phyloP scores from a whole-genome alignment of 768 basidiomycete species.

The Astraeus odoratus region DNA sequence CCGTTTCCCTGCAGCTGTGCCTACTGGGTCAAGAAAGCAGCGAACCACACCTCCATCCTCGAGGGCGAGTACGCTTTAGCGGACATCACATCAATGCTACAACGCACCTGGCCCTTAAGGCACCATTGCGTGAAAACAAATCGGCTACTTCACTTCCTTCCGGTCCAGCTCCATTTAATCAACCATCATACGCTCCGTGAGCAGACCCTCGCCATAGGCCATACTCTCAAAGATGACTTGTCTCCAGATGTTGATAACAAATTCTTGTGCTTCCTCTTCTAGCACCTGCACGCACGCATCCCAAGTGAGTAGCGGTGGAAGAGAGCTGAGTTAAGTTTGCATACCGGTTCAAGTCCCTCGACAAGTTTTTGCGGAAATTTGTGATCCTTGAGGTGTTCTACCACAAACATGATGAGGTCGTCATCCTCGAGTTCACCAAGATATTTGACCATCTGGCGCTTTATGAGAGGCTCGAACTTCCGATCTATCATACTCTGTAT shows the following conservation, averaged over 20 bases:
- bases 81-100: conserved; percentile 37
- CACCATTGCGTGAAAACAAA: conserved; percentile 17
- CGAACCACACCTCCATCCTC: conserved; percentile 24
- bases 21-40: conserved; percentile 13
- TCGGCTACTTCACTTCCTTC: conserved; percentile 6
- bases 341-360: conserved; percentile 86
- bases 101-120: conserved; percentile 53
- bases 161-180: conserved; percentile 35
- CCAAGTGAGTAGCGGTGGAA: conserved; percentile 4
- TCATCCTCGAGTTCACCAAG: conserved; percentile 92
- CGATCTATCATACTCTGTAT: conserved; percentile 74
- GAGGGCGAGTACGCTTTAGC: conserved; percentile 33
- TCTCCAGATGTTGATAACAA: conserved; percentile 78
- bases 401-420: conserved; percentile 88
- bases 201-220: conserved; percentile 84
- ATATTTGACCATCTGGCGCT: conserved; percentile 77
- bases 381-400: conserved; percentile 90
- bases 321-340: conserved; percentile 26
- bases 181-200: conserved; percentile 80
- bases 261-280: conserved; percentile 83
- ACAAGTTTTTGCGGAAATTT: conserved; percentile 79
- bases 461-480: conserved; percentile 81
- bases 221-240: conserved; percentile 94
- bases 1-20: conserved; percentile 8
- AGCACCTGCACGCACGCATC: conserved; percentile 52